Conservation (phyloP, 208 protist species). For the Vickermania spadyakhi region DNA sequence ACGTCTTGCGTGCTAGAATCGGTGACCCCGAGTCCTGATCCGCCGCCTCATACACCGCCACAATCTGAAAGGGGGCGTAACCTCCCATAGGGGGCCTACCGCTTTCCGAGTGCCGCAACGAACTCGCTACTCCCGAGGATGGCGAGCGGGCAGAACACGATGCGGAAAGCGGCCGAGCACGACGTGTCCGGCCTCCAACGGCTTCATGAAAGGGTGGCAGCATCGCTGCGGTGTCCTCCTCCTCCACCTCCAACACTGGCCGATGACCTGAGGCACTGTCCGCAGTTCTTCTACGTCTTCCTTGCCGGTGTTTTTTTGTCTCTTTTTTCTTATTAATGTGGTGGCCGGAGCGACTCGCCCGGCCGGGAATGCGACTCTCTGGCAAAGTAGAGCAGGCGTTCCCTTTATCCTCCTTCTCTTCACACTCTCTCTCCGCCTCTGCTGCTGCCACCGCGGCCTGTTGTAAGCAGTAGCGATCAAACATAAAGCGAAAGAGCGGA, state of each 20-base stretch:
- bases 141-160: not conserved
- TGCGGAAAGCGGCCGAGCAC: not conserved
- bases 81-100: too few relatives aligned
- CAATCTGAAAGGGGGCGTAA: constrained; percentile 46
- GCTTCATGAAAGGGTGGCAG: not conserved
- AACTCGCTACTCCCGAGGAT: not conserved
- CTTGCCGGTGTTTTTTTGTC: too few relatives aligned
- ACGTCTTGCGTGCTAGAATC: constrained; percentile 68
- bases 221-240: not conserved
- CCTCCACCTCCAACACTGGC: not conserved
- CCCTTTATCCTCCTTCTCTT: too few relatives aligned
- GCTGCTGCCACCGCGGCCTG: not conserved
- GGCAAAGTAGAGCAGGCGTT: not conserved
- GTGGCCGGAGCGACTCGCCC: not conserved
- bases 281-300: too few relatives aligned
- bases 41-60: constrained; percentile 69
- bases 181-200: not conserved
- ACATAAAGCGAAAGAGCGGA: constrained; percentile 60
- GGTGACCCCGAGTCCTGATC: constrained; percentile 65
- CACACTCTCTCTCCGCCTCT: not conserved
- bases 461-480: constrained; percentile 1
- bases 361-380: not conserved
- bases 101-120: not conserved
- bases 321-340: not conserved
- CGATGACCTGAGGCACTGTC: too few relatives aligned